phyloP scores from a whole-genome alignment of 257 asterid genomes.

The Solanum bukasovii region DNA sequence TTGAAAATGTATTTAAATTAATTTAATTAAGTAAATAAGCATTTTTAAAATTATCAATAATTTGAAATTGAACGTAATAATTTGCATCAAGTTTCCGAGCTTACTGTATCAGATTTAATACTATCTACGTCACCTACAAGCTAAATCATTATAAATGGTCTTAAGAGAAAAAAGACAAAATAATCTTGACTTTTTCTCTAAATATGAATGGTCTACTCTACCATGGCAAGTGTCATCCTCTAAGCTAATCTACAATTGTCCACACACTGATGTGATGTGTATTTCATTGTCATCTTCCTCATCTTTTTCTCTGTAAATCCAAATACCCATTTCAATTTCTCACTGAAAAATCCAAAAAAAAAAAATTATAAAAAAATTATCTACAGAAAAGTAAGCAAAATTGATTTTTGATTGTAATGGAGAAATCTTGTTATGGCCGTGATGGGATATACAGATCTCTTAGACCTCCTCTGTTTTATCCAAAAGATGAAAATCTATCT shows the following conservation, averaged over 20 bases:
- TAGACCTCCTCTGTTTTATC: constrained; percentile 44
- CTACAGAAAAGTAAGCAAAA: not conserved
- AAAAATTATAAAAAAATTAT: accelerated
- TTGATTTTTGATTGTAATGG: constrained; percentile 27
- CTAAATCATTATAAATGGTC: not conserved
- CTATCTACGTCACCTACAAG: too few relatives aligned
- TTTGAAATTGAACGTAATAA: too few relatives aligned
- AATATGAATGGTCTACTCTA: not conserved
- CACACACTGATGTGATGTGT: not conserved
- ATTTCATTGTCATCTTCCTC: not conserved
- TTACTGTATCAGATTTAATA: too few relatives aligned
- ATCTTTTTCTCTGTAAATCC: not conserved
- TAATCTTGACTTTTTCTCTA: not conserved
- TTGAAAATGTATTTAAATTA: too few relatives aligned
- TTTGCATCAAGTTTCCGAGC: too few relatives aligned
- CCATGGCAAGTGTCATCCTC: not conserved
- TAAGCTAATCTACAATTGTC: not conserved
- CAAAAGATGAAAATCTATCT: constrained; percentile 39
- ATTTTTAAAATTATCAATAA: too few relatives aligned
- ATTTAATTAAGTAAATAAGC: accelerated
- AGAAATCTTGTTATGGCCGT: constrained; percentile 90
- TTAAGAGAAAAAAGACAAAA: too few relatives aligned
- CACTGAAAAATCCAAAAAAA: not conserved
- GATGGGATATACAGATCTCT: constrained; percentile 77
- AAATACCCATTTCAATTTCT: not conserved